Conservation (phyloP, 164 flowering plant species). For the Umbellularia californica region DNA sequence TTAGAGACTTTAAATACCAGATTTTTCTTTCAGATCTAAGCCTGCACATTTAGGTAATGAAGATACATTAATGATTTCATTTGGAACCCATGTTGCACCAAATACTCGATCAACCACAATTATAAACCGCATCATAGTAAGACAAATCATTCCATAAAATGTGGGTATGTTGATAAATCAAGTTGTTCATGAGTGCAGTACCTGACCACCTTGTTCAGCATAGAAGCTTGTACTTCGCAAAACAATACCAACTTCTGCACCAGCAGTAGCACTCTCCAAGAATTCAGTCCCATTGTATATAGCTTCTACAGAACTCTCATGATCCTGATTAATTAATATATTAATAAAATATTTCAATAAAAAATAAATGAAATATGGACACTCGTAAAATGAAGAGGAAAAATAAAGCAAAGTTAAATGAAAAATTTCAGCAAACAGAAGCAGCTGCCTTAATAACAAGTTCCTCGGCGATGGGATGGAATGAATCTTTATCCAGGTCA, state of each 20-base stretch:
- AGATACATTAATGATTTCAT: no score
- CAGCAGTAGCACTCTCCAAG: conserved; percentile 45
- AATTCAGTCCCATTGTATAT: conserved; percentile 73
- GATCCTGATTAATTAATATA: conserved; percentile 46
- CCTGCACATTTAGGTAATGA: no score
- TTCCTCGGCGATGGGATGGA: not conserved
- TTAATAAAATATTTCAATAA: not conserved
- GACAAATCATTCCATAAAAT: not conserved
- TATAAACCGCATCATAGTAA: not conserved
- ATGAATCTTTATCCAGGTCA: not conserved
- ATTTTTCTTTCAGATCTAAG: no score
- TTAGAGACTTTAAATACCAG: no score
- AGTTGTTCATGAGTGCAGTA: conserved; percentile 17
- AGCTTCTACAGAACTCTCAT: conserved; percentile 69
- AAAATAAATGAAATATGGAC: not conserved
- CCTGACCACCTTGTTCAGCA: conserved; percentile 99
- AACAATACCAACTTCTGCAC: conserved; percentile 70
- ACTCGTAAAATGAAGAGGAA: not conserved
- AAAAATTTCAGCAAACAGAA: not conserved
- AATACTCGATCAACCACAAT: no score
- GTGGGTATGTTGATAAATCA: not conserved
- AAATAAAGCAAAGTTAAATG: not conserved
- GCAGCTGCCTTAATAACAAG: not conserved
- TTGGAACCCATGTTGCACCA: no score
- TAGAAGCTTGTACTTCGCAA: conserved; percentile 79